These are phyloP conservation scores for Heritiera littoralis DNA, from an alignment of 345 rosid genomes.

Conservation along the genomic window DNA sequence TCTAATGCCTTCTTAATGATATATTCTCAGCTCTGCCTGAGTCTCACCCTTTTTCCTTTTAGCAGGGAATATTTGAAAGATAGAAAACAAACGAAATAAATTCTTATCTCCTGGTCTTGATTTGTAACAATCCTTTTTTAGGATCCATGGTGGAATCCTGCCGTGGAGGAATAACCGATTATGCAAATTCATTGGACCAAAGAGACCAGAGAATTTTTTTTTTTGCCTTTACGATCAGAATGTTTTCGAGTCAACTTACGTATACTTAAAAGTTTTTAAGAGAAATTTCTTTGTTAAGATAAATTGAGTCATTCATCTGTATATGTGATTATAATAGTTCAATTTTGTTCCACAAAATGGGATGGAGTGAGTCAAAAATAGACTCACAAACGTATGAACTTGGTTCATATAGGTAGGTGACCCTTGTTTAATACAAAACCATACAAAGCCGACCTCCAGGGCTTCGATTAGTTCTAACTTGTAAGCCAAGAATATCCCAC, in stretches of 20 bases:
- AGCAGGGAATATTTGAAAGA: neutral
- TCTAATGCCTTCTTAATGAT: conserved; percentile 66
- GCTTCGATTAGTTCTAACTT: no score
- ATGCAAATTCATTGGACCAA: conserved; percentile 66
- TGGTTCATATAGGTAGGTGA: no score
- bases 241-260: no score
- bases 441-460: no score
- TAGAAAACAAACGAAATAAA: neutral
- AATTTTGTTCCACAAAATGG: no score
- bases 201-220: conserved; percentile 15
- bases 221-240: no score
- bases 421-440: no score
- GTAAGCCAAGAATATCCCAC: no score
- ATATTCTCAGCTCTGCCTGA: neutral
- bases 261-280: conserved; percentile 30
- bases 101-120: neutral
- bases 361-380: no score
- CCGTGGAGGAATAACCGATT: conserved; percentile 67
- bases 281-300: conserved; percentile 18
- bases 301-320: no score
- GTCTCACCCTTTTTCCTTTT: neutral
- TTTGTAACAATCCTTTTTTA: conserved; percentile 18
- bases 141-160: conserved; percentile 86
- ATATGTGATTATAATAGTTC: no score
- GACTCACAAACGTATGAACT: no score